Evolutionary conservation across 1,284 basidiomycete species (phyloP), one percentile per base, ranked within the genome.

Genomic region (Chondrostereum purpureum): DNA sequence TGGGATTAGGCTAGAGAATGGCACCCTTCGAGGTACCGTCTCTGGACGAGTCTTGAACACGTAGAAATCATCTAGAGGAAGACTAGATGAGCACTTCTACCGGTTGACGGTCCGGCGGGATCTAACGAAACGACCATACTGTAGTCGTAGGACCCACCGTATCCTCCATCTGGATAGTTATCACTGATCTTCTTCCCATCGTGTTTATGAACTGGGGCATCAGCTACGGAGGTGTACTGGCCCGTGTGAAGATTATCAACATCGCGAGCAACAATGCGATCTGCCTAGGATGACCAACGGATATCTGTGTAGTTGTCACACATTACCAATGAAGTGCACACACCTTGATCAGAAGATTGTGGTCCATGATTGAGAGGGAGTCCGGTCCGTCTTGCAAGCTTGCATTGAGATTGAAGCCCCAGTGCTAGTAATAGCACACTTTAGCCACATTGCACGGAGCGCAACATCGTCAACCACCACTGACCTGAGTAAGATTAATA

Each of bases 351-450:
- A 67, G 70, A 23, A 87, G 60, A 21, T 60, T 66, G 54, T 86
- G 83, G 22, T 73, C 66, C 55, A 77, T 73, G 37, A 87, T 71
- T 20, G 67, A 68, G 22, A 75, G 60, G 10, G 64, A 58, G n/a
- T 72, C 65, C 1, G 61, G 52, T n/a, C 55, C 60, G 16, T 65
- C 64, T 39, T 67, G 63, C 24, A 83, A 62, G 50, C 81, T 84
- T 1, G 80, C 83, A 38, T 84, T 79, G 10, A 88, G 73, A 55
- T 88, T 87, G 69, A 87, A 88, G 22, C 84, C 85, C 83, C 83
- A 87, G 57, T 87, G 84, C 80, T 86, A 33, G n/a, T 11, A 10
- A n/a, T n/a, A n/a, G n/a, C n/a, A n/a, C n/a, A n/a, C n/a, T n/a
- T n/a, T n/a, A n/a, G n/a, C 5, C 14, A 37, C 18, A 8, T n/a